Conservation (phyloP, 768 basidiomycete species). For the Lyophyllum shimeji region DNA sequence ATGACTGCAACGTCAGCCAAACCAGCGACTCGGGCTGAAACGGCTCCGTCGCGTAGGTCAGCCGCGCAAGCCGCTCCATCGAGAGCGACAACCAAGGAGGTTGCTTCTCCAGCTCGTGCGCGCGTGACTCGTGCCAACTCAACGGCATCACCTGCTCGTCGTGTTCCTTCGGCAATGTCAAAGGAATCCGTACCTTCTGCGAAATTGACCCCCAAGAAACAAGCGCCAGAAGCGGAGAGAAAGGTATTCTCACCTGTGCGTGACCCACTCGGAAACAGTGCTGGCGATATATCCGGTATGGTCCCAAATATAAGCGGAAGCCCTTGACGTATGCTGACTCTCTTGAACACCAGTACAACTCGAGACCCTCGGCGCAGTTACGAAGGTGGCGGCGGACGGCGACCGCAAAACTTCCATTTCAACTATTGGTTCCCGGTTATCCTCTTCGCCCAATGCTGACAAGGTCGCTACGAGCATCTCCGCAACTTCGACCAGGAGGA, state of each 20-base stretch:
- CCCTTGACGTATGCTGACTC: not conserved
- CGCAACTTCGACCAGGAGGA: slow-evolving; percentile 9
- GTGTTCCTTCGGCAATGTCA: slow-evolving; percentile 17
- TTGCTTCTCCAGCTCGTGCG: slow-evolving; percentile 23
- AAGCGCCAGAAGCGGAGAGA: slow-evolving; percentile 17
- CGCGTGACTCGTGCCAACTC: slow-evolving; percentile 14
- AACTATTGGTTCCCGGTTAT: not conserved
- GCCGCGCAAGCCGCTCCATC: slow-evolving; percentile 2
- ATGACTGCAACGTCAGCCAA: slow-evolving; percentile 14
- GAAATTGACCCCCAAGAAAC: slow-evolving; percentile 8
- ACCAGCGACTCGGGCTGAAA: slow-evolving; percentile 6
- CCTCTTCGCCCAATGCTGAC: slow-evolving; percentile 15
- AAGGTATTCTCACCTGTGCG: slow-evolving; percentile 39
- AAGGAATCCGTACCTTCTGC: slow-evolving; percentile 17
- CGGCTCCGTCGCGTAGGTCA: slow-evolving; percentile 9
- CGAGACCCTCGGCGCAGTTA: slow-evolving; percentile 15
- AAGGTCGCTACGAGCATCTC: slow-evolving; percentile 3
- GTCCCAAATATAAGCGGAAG: not conserved
- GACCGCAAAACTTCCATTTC: slow-evolving; percentile 5
- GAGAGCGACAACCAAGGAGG: slow-evolving; percentile 18
- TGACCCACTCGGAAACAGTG: slow-evolving; percentile 38
- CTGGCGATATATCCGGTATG: slow-evolving; percentile 30
- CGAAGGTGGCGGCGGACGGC: slow-evolving; percentile 11
- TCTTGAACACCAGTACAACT: slow-evolving; percentile 20
- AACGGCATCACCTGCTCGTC: slow-evolving; percentile 22